These are phyloP conservation scores for Pelargonium cotyledonis DNA, from an alignment of 441 rosid genomes.

Conservation along the genomic window DNA sequence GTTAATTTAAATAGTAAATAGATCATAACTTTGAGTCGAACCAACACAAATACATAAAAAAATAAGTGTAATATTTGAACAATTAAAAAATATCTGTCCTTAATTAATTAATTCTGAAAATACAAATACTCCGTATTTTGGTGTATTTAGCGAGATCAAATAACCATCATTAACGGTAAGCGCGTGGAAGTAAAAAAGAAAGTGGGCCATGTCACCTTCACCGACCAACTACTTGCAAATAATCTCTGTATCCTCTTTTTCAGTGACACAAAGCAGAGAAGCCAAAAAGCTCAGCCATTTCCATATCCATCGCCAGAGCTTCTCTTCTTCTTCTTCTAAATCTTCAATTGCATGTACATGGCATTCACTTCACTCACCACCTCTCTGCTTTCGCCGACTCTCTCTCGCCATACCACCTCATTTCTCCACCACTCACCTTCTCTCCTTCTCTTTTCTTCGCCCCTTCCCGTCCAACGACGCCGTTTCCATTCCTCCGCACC, in stretches of 20 bases:
- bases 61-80: too few relatives aligned
- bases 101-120: too few relatives aligned
- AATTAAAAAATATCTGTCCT: too few relatives aligned
- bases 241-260: not conserved
- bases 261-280: not conserved
- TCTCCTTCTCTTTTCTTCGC: too few relatives aligned
- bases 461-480: constrained; percentile 19
- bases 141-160: too few relatives aligned
- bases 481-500: constrained; percentile 16
- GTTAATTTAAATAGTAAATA: too few relatives aligned
- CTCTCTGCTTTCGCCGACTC: constrained; percentile 26
- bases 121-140: too few relatives aligned
- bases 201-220: too few relatives aligned
- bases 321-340: not conserved
- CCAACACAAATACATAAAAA: too few relatives aligned
- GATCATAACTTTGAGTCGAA: too few relatives aligned
- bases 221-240: too few relatives aligned
- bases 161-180: too few relatives aligned
- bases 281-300: not conserved
- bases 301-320: not conserved
- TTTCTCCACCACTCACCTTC: constrained; percentile 12
- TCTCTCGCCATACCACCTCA: constrained; percentile 23
- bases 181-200: not conserved
- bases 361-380: constrained; percentile 31
- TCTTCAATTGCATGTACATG: constrained; percentile 21